Percentiles rank a stretch among this genome's conserved stretches.
Evolutionary conservation across 169 alveolate genomes (phyloP).

Genomic region (Fabrea salina): DNA sequence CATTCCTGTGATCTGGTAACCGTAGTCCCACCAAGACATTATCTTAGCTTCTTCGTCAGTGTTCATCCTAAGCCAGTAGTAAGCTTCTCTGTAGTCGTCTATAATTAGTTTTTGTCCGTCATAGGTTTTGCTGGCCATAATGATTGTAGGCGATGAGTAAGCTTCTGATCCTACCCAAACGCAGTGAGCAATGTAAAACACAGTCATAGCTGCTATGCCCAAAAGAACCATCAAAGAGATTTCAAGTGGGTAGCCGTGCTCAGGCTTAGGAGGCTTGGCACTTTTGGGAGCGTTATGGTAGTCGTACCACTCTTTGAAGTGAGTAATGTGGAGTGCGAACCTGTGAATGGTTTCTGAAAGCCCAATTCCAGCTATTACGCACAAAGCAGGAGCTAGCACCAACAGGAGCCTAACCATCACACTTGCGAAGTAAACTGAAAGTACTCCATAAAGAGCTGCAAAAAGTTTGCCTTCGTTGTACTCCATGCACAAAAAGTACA

Average conservation of each 20-base stretch:
- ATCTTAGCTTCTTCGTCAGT: slow-evolving; percentile 91
- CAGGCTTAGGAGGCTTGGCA: neutral
- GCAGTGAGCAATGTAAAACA: slow-evolving; percentile 84
- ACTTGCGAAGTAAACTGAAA: slow-evolving; percentile 91
- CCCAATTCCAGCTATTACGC: slow-evolving; percentile 94
- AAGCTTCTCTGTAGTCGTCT: slow-evolving; percentile 98
- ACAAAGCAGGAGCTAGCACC: slow-evolving; percentile 91
- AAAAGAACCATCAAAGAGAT: slow-evolving; percentile 31
- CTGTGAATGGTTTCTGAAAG: slow-evolving; percentile 80
- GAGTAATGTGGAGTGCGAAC: slow-evolving; percentile 19
- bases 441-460: slow-evolving; percentile 90
- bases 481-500: slow-evolving; percentile 76
- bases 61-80: slow-evolving; percentile 96
- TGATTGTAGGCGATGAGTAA: slow-evolving; percentile 91
- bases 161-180: slow-evolving; percentile 91
- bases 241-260: slow-evolving; percentile 32
- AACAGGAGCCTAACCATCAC: slow-evolving; percentile 97
- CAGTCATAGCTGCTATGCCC: slow-evolving; percentile 51
- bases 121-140: slow-evolving; percentile 73
- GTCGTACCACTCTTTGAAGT: slow-evolving; percentile 16
- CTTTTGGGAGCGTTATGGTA: neutral
- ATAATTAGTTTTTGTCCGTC: slow-evolving; percentile 89
- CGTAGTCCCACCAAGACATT: slow-evolving; percentile 99
- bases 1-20: slow-evolving; percentile 96
- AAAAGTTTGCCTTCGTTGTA: slow-evolving; percentile 89